Base-by-base conservation (phyloP, 1,284 basidiomycete genomes). In the Ganoderma sinense region DNA sequence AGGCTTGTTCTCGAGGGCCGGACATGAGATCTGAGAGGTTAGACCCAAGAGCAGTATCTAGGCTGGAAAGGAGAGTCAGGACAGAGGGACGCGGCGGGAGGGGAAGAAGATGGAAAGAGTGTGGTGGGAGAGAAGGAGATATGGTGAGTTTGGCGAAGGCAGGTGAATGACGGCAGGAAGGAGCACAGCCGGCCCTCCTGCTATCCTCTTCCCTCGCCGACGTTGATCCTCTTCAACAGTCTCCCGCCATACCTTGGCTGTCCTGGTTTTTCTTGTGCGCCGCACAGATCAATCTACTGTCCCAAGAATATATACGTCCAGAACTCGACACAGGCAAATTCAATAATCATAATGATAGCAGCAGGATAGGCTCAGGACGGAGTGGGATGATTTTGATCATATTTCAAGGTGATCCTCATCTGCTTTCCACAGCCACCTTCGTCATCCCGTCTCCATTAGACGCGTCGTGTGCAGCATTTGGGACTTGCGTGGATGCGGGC, bases 1-100 rank as follows among this genome's bases (percentile, higher is more conserved):
- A 64, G 36, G 71, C 55, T 40, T 69, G 64, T 20, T 63, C 74
- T 64, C 69, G 71, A 18, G 70, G 60, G 45, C 73, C 72, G 33
- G 74, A 69, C 75, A 76, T 76, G 65, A 60, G 74, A 69, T 74
- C 75, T 76, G 65, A 60, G n/a, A 33, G 55, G 41, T 40, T 29
- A 45, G 23, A 45, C 16, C n/a, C 31, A n/a, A 33, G 36, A 51
- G 36, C 2, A 36, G 18, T 4, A 58, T n/a, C 31, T 36, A 18
- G 26, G 48, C 26, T 16, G 58, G n/a, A n/a, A 55, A 51, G 11
- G 41, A 45, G 31, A 59, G 16, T 11, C 48, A 40, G 23, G 11
- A 26, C 39, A 43, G 43, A 31, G 18, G 29, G 53, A 48, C 58
- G 36, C 26, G 10, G 62, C 23, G 65, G 29, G 63, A n/a, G 65